Percentiles rank a stretch among this genome's conserved stretches.
Evolutionary conservation across 331 rosid species (phyloP).

Genomic region (Saraca asoca): DNA sequence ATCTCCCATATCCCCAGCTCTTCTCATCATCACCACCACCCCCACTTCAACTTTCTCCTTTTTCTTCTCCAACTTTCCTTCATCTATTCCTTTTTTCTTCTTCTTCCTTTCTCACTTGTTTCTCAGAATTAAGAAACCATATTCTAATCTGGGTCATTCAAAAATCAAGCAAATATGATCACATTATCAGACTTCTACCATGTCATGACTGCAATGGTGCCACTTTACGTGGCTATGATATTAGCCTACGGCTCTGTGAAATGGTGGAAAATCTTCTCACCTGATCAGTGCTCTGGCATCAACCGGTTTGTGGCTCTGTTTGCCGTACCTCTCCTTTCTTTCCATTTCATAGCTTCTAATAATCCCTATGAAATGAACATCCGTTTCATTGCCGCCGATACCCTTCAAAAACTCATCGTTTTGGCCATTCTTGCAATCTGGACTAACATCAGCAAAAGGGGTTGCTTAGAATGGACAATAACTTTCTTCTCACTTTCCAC

Average conservation of each 20-base stretch:
- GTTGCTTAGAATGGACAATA: conserved; percentile 84
- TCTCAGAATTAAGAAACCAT: neutral
- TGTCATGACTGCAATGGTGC: conserved; percentile 91
- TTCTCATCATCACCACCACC: conserved; percentile 51
- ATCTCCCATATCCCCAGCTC: conserved; percentile 50
- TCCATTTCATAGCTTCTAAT: conserved; percentile 80
- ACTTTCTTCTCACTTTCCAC: conserved; percentile 86
- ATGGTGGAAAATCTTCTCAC: conserved; percentile 93
- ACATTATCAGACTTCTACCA: conserved; percentile 70
- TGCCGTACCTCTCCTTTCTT: conserved; percentile 84
- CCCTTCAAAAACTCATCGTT: conserved; percentile 74
- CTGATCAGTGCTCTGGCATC: conserved; percentile 89
- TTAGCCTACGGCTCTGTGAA: conserved; percentile 84
- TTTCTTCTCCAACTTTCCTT: conserved; percentile 29
- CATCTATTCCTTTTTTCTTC: conserved; percentile 12
- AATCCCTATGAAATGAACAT: conserved; percentile 79
- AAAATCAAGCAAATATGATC: conserved; percentile 52
- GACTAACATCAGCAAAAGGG: conserved; percentile 57
- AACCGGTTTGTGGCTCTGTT: conserved; percentile 84
- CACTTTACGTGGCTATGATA: conserved; percentile 86
- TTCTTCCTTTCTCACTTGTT: neutral
- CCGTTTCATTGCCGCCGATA: conserved; percentile 79
- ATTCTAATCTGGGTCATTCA: neutral
- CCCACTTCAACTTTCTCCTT: conserved; percentile 19
- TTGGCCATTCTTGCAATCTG: conserved; percentile 53